Base-by-base conservation (phyloP, 2,329 filamentous ascomycete genomes). In the Akanthomyces muscarius region DNA sequence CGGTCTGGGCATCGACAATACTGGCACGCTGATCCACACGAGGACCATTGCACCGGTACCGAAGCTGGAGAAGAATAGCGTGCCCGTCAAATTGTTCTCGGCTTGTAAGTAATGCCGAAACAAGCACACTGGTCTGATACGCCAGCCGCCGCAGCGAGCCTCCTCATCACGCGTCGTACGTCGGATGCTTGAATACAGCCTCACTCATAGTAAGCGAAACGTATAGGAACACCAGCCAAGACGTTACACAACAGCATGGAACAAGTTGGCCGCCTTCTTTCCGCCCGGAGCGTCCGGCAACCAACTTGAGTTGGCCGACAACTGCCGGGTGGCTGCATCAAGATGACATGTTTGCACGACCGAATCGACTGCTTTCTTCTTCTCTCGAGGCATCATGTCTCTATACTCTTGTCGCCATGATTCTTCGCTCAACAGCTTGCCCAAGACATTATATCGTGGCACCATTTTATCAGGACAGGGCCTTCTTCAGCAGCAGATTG, bases 301-400 rank as follows among this genome's bases (percentile, higher is more conserved):
- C 7, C 14, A 18, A 2, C 2, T n/a, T 21, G 45, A 50, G 30
- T 50, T 28, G 56, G 8, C 56, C 33, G 56, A 30, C 44, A 50
- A 28, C 7, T 38, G 6, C 30, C 41, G 25, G 54, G 42, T 47
- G 13, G 38, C 21, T 48, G 28, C 21, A 18, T 41, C 23, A 28
- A 11, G 7, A 58, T n/a, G 30, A 48, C 33, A 50, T 50, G 13
- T n/a, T 50, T 41, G n/a, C 23, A 23, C 10, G 25, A 41, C 38
- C 13, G 5, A 41, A 41, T 41, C 38, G 38, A 41, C 4, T 36
- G 33, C 6, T 5, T 41, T 14, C 14, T 51, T 33, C 36, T 52
- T 42, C 21, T 36, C 57, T 14, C 57, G 57, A 18, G 47, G 36
- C 45, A 60, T 52, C 47, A 50, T 60, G 36, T 60, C 57, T 60